phyloP scores from a whole-genome alignment of 805 yeast species.

The Wickerhamiella musiphila region DNA sequence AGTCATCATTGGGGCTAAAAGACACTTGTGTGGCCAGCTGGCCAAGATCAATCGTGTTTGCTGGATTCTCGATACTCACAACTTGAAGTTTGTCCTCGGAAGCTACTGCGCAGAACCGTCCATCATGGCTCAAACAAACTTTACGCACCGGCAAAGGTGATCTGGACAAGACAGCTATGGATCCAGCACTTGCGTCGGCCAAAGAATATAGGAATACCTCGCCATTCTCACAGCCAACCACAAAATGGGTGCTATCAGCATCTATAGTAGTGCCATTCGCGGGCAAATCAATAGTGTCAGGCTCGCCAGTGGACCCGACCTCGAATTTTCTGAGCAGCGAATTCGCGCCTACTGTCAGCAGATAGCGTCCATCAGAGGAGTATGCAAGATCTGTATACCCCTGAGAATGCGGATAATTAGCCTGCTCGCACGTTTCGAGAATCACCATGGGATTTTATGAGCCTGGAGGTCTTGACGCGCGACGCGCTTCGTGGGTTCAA shows the following conservation, averaged over 20 bases:
- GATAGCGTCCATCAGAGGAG: constrained; percentile 19
- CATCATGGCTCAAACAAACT: constrained; percentile 21
- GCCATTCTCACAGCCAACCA: constrained; percentile 30
- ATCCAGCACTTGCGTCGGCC: constrained; percentile 11
- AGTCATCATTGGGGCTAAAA: neutral
- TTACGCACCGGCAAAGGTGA: constrained; percentile 21
- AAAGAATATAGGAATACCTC: constrained; percentile 18
- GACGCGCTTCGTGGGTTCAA: too few relatives aligned
- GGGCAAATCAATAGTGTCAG: constrained; percentile 19
- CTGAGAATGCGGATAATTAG: constrained; percentile 21
- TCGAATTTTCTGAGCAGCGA: constrained; percentile 20
- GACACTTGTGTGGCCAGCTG: constrained; percentile 18
- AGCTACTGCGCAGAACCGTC: constrained; percentile 21
- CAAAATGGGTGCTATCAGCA: constrained; percentile 18
- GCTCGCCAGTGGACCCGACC: constrained; percentile 18
- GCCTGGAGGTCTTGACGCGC: too few relatives aligned
- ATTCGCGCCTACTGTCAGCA: constrained; percentile 23
- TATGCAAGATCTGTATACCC: constrained; percentile 21
- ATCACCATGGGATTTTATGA: too few relatives aligned
- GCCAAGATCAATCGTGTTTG: constrained; percentile 27
- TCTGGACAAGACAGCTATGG: constrained; percentile 13
- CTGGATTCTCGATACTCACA: constrained; percentile 19
- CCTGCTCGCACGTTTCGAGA: too few relatives aligned
- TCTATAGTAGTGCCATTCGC: constrained; percentile 16
- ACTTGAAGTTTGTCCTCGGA: constrained; percentile 21